Evolutionary conservation across 495 filamentous ascomycete species (phyloP).

Genomic region (Aspergillus campestris): DNA sequence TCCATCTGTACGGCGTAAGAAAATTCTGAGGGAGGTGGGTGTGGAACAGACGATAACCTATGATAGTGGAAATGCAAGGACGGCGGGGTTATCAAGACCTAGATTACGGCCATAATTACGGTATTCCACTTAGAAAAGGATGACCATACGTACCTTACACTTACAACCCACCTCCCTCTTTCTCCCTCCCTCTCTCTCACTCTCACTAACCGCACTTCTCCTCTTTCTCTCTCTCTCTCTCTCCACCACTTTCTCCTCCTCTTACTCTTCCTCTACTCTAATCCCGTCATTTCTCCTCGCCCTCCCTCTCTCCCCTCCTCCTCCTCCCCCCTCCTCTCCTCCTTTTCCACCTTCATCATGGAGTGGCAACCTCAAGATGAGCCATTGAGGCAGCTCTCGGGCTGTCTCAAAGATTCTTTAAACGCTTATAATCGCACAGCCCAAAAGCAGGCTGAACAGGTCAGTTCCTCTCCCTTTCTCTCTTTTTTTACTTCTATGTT

Average conservation of each 20-base stretch:
- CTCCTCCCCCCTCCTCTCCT: conserved; percentile 1
- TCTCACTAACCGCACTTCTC: no score
- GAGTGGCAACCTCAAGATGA: conserved; percentile 87
- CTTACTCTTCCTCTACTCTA: neutral
- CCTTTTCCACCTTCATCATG: conserved; percentile 43
- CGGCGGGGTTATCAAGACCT: no score
- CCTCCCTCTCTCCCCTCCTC: neutral
- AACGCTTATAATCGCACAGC: conserved; percentile 66
- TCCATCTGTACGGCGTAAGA: no score
- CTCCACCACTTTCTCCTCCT: conserved; percentile 2
- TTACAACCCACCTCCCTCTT: no score
- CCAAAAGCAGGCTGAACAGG: conserved; percentile 70
- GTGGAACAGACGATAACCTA: no score
- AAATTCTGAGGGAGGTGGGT: no score
- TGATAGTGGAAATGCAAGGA: no score
- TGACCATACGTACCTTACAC: no score
- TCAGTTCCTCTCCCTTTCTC: conserved; percentile 17
- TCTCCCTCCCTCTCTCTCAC: no score
- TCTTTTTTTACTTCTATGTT: conserved; percentile 1
- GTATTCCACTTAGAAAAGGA: no score
- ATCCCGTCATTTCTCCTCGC: neutral
- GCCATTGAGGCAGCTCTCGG: conserved; percentile 78
- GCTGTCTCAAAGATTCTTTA: conserved; percentile 85
- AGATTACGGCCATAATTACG: no score
- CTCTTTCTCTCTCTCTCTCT: neutral